Base-by-base conservation (phyloP, 2,329 filamentous ascomycete species). In the Neoascochyta sp. region DNA sequence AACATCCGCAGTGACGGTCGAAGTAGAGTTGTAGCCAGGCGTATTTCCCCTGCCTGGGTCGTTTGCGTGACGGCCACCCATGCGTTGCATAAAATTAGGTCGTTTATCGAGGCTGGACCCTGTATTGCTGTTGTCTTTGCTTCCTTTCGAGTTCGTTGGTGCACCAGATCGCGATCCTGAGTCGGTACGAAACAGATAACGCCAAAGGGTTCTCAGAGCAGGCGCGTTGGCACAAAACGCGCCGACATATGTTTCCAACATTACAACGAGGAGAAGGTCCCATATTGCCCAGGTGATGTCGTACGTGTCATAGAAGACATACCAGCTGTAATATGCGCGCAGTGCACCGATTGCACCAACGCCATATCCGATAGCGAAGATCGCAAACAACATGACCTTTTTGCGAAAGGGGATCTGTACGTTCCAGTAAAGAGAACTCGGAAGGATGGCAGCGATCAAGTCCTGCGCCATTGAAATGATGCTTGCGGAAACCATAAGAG, bases 371-470 rank as follows among this genome's bases (percentile, higher is more conserved):
- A 42, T 32, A 4, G 41, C 43, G 25, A 50, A 50, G 10, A 52
- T 40, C 4, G 33, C 34, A 5, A 37, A 37, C 1, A 52, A 27
- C 6, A 43, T 39, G 3, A 45, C 12, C 15, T 50, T 50, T 12
- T 49, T 36, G 3, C 39, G 38, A n/a, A 30, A 7, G 1, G 47
- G 39, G 8, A 50, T 43, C 9, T 47, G 35, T 5, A 48, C 12
- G 12, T 50, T 43, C 48, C 45, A 52, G 21, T 43, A 49, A 10
- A 52, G 28, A 3, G 44, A 26, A 9, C 38, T 43, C 3, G 47
- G 48, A 4, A 52, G 29, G 3, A 47, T 16, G 0, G 42, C 36
- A 3, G 41, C 32, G 18, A 49, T 27, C 7, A 45, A 22, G 9
- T 52, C 48, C 23, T 49, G 46, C 2, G 47, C 25, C 0, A 45